phyloP scores from a whole-genome alignment of 345 rosid species.

The Acer yangbiense region DNA sequence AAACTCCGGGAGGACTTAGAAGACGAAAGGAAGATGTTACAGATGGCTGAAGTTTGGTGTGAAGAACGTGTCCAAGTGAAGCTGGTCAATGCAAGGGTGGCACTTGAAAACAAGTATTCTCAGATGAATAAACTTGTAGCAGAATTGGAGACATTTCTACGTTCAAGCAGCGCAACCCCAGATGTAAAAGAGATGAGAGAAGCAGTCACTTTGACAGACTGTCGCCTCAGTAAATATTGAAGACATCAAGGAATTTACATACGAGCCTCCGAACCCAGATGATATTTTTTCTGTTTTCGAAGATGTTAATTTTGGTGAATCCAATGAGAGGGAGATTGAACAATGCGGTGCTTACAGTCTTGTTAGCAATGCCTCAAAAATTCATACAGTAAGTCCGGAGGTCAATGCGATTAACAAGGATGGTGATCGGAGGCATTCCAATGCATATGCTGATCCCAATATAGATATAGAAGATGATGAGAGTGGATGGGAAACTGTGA shows the following conservation, averaged over 20 bases:
- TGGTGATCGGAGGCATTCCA: slow-evolving; percentile 36
- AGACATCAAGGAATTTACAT: slow-evolving; percentile 57
- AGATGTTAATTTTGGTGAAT: slow-evolving; percentile 50
- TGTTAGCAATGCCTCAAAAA: slow-evolving; percentile 47
- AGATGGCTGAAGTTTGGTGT: slow-evolving; percentile 98
- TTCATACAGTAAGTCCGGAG: slow-evolving; percentile 55
- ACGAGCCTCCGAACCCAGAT: slow-evolving; percentile 64
- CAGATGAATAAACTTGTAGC: slow-evolving; percentile 63
- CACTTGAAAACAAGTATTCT: slow-evolving; percentile 54
- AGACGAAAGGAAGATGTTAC: slow-evolving; percentile 88
- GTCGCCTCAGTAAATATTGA: slow-evolving; percentile 52
- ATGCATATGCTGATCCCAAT: slow-evolving; percentile 38
- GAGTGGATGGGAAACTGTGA: slow-evolving; percentile 98
- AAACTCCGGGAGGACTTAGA: slow-evolving; percentile 70
- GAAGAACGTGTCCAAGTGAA: slow-evolving; percentile 97
- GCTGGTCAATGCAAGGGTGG: slow-evolving; percentile 77
- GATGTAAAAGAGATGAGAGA: slow-evolving; percentile 44
- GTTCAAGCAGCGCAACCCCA: slow-evolving; percentile 39
- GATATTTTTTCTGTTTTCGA: slow-evolving; percentile 69
- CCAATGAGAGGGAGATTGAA: slow-evolving; percentile 47
- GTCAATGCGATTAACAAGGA: slow-evolving; percentile 35
- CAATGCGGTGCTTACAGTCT: slow-evolving; percentile 40
- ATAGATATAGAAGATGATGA: slow-evolving; percentile 72
- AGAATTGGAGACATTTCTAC: slow-evolving; percentile 55
- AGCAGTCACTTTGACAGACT: slow-evolving; percentile 49